phyloP scores from a whole-genome alignment of 805 yeast genomes.

The Hanseniaspora lindneri region DNA sequence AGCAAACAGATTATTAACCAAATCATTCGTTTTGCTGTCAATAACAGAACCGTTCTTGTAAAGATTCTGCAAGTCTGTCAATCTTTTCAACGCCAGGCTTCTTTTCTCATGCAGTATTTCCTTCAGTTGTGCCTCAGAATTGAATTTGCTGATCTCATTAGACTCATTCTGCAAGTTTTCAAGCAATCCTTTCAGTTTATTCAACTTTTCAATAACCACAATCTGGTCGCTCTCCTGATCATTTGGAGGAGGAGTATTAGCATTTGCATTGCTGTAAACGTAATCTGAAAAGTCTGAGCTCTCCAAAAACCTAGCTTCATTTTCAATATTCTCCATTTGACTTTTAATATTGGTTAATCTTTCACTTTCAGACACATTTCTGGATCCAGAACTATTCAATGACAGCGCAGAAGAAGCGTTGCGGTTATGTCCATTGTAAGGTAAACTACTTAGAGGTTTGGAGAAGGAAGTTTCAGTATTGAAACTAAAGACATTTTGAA shows the following conservation, averaged over 20 bases:
- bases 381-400: neutral
- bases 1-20: conserved; percentile 4
- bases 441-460: conserved; percentile 29
- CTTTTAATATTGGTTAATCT: conserved; percentile 63
- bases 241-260: conserved; percentile 32
- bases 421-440: conserved; percentile 36
- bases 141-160: conserved; percentile 61
- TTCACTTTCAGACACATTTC: conserved; percentile 54
- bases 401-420: conserved; percentile 5
- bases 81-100: conserved; percentile 55
- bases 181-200: conserved; percentile 43
- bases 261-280: conserved; percentile 20
- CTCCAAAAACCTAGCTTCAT: conserved; percentile 76
- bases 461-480: conserved; percentile 21
- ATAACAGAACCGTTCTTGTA: conserved; percentile 54
- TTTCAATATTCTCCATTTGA: conserved; percentile 73
- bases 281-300: conserved; percentile 64
- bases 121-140: conserved; percentile 39
- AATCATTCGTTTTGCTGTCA: conserved; percentile 3
- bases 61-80: conserved; percentile 54
- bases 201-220: conserved; percentile 35
- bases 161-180: conserved; percentile 59
- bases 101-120: conserved; percentile 51
- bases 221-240: conserved; percentile 23
- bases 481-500: conserved; percentile 26